phyloP scores from a whole-genome alignment of 73 alveolate species.

The Loxodes magnus region DNA sequence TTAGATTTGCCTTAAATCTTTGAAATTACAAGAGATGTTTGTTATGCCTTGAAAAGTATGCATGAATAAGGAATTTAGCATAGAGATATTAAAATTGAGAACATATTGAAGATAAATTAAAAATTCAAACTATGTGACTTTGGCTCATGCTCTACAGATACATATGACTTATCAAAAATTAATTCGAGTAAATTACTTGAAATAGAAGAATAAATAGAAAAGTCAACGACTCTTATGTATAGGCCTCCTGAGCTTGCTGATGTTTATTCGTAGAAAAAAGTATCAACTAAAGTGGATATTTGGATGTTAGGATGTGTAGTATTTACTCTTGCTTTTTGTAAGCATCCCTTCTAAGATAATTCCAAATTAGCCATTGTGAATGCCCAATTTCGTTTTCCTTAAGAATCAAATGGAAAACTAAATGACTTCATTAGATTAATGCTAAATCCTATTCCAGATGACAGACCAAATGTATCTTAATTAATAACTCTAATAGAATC shows the following conservation, averaged over 20 bases:
- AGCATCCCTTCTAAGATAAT: constrained; percentile 91
- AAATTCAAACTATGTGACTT: constrained; percentile 91
- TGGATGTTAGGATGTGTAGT: constrained; percentile 73
- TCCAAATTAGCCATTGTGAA: constrained; percentile 75
- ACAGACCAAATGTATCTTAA: constrained; percentile 69
- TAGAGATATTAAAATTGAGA: constrained; percentile 92
- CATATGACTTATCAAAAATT: constrained; percentile 31
- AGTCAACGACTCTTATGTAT: constrained; percentile 90
- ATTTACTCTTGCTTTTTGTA: constrained; percentile 12
- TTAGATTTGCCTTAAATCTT: constrained; percentile 45
- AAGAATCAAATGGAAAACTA: constrained; percentile 45
- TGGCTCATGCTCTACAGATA: constrained; percentile 73
- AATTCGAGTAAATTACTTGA: constrained; percentile 44
- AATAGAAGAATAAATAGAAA: constrained; percentile 70
- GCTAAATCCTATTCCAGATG: constrained; percentile 83
- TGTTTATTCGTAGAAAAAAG: constrained; percentile 43
- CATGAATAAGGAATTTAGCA: constrained; percentile 76
- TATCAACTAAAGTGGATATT: constrained; percentile 76
- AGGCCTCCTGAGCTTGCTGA: constrained; percentile 97
- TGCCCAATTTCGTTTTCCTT: constrained; percentile 78
- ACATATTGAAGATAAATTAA: constrained; percentile 62
- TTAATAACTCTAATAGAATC: constrained; percentile 34
- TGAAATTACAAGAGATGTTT: constrained; percentile 38
- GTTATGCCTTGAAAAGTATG: constrained; percentile 55
- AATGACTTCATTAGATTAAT: constrained; percentile 71